Percentiles rank a stretch among this genome's conserved stretches.
Conservation (phyloP, 1,139 yeast genomes). For the Suzukiozyma palmioleophila region DNA sequence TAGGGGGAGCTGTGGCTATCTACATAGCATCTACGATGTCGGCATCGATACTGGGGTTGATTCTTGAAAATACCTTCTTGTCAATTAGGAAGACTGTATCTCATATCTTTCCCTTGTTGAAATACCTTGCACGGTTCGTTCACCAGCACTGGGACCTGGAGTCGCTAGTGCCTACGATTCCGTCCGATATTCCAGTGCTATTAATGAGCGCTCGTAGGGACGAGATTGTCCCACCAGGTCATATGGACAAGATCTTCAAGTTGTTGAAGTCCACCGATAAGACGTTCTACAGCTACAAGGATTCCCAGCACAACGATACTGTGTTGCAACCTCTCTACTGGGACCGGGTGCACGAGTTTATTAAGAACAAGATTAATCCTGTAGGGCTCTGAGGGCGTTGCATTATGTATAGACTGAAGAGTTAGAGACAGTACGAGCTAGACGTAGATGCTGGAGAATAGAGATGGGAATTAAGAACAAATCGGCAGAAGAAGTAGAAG, state of each 20-base stretch:
- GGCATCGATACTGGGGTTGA: conserved; percentile 51
- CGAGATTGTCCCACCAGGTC: conserved; percentile 88
- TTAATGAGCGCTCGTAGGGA: conserved; percentile 73
- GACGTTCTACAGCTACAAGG: conserved; percentile 47
- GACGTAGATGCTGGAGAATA: no score
- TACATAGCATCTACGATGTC: conserved; percentile 65
- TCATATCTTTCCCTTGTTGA: conserved; percentile 67
- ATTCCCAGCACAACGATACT: conserved; percentile 78
- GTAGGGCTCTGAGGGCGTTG: conserved; percentile 31
- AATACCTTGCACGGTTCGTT: conserved; percentile 56
- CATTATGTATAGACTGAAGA: not conserved
- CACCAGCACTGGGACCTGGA: conserved; percentile 87
- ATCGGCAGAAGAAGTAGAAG: no score
- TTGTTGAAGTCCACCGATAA: conserved; percentile 44
- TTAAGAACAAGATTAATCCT: conserved; percentile 38
- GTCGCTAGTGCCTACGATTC: conserved; percentile 47
- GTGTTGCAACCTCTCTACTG: conserved; percentile 71
- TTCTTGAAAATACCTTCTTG: conserved; percentile 84
- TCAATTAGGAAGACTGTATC: conserved; percentile 80
- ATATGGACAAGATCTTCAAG: conserved; percentile 63
- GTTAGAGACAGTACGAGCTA: no score
- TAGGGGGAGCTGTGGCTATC: conserved; percentile 94
- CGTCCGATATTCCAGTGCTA: conserved; percentile 57
- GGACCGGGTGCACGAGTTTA: conserved; percentile 59
- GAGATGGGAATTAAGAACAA: no score